Percentiles rank a stretch among this genome's conserved stretches.
These are phyloP conservation scores for Cyberlindnera samutprakarnensis DNA, from an alignment of 805 yeast species.

Conservation along the genomic window DNA sequence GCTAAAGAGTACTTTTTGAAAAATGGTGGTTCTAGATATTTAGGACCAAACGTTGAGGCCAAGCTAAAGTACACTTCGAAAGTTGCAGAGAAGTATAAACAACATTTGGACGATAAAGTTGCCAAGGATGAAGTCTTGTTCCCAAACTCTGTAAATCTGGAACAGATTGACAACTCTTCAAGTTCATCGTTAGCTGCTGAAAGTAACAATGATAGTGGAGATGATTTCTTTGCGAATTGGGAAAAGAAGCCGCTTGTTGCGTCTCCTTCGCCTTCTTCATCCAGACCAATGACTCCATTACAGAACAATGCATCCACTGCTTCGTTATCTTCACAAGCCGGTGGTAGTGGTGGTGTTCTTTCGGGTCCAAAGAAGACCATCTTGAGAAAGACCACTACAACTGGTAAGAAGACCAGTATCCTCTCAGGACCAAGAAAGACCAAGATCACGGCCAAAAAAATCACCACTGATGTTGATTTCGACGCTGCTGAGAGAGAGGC, in stretches of 20 bases:
- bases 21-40: constrained; percentile 74
- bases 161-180: constrained; percentile 32
- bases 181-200: constrained; percentile 27
- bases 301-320: constrained; percentile 8
- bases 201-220: constrained; percentile 45
- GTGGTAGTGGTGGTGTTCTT: constrained; percentile 4
- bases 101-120: constrained; percentile 66
- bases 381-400: constrained; percentile 21
- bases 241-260: constrained; percentile 60
- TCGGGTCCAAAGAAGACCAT: constrained; percentile 22
- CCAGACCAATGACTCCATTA: constrained; percentile 25
- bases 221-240: constrained; percentile 91
- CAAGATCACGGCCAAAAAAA: constrained; percentile 46
- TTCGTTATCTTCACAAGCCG: constrained; percentile 2
- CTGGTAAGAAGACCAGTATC: constrained; percentile 34
- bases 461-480: constrained; percentile 49
- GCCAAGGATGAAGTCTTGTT: constrained; percentile 56
- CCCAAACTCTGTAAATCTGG: constrained; percentile 71
- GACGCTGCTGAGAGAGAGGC: constrained; percentile 74
- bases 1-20: constrained; percentile 79
- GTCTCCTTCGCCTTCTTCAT: constrained; percentile 25
- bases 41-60: constrained; percentile 53
- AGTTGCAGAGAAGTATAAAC: constrained; percentile 75
- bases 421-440: constrained; percentile 52
- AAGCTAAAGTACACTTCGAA: constrained; percentile 72